Evolutionary conservation across 2,329 filamentous ascomycete species (phyloP), one percentile per base, ranked within the genome.

Genomic region (Tricladium varicosporioides): DNA sequence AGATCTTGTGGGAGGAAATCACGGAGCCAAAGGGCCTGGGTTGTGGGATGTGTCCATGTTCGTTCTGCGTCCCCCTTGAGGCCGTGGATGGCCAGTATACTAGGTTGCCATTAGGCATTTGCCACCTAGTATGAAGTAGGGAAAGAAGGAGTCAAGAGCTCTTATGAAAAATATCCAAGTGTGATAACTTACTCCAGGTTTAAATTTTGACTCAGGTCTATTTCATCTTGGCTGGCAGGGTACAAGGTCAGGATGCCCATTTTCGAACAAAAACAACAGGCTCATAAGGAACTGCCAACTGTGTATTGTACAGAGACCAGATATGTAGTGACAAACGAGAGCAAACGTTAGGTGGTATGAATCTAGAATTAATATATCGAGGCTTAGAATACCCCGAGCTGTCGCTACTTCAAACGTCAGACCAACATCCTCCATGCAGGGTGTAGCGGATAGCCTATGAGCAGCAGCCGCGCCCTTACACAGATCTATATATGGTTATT

Each of bases 1-100:
- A 74, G 49, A 43, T 71, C 64, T 1, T 58, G 15, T 1, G 69
- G 69, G 2, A 72, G 54, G 31, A 70, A 58, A 49, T 71, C 67
- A n/a, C 65, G 60, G n/a, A 67, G 65, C 70, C 68, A 71, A 27
- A 63, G 51, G 5, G 51, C 55, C 1, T 59, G 33, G 15, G 57
- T 53, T 36, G 60, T 65, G 5, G 58, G 53, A 1, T 63, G 60
- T 4, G 61, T 67, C 68, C 67, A 70, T 16, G 68, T 68, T 16
- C 52, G 54, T 3, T 61, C 31, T 1, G 52, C 60, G 19, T 69
- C 60, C 14, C 68, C 69, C 44, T 65, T 66, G 13, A 71, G 63
- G 16, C 68, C 66, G 49, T 70, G 67, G 15, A 70, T 53, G 31
- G 65, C 63, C 40, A 64, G 53, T 57, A 68, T 66, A 43, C 66